Percentiles rank a stretch among this genome's conserved stretches.
These are phyloP conservation scores for Lagenaria siceraria DNA, from an alignment of 306 rosid species.

Conservation along the genomic window DNA sequence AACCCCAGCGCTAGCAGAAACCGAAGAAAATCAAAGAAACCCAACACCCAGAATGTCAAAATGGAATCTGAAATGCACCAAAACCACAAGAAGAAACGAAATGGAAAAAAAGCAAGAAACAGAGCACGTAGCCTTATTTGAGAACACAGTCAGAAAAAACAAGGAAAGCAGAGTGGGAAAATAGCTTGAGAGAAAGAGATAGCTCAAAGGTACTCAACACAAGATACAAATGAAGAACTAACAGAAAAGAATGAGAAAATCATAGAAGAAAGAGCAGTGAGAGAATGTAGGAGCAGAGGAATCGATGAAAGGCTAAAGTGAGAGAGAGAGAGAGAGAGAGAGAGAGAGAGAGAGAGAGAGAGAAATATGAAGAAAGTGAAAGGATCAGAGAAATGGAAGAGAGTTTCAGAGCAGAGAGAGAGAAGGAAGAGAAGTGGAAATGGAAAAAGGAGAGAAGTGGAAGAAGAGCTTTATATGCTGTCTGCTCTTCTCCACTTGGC, in stretches of 20 bases:
- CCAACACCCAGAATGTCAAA: slow-evolving; percentile 10
- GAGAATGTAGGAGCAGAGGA: not conserved
- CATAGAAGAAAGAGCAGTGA: not conserved
- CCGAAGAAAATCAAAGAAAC: slow-evolving; percentile 10
- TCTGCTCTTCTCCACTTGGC: not conserved
- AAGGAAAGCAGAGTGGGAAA: not conserved
- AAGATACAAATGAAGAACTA: not conserved
- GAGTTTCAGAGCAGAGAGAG: not conserved
- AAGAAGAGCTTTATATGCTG: slow-evolving; percentile 6
- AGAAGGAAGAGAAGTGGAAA: too few species aligned
- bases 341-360: slow-evolving; percentile 1
- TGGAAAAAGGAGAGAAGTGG: not conserved
- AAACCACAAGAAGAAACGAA: not conserved
- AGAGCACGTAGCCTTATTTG: not conserved
- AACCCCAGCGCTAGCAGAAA: slow-evolving; percentile 5
- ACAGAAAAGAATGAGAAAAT: not conserved
- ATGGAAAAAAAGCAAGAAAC: not conserved
- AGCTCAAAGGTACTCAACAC: not conserved
- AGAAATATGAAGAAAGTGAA: not conserved
- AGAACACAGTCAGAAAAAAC: not conserved
- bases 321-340: not conserved
- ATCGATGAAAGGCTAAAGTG: not conserved
- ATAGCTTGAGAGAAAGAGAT: not conserved
- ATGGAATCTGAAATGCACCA: not conserved
- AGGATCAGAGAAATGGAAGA: not conserved